Percentiles rank a stretch among this genome's conserved stretches.
These are phyloP conservation scores for Calocybe gangraenosa DNA, from an alignment of 768 basidiomycete genomes.

Conservation along the genomic window DNA sequence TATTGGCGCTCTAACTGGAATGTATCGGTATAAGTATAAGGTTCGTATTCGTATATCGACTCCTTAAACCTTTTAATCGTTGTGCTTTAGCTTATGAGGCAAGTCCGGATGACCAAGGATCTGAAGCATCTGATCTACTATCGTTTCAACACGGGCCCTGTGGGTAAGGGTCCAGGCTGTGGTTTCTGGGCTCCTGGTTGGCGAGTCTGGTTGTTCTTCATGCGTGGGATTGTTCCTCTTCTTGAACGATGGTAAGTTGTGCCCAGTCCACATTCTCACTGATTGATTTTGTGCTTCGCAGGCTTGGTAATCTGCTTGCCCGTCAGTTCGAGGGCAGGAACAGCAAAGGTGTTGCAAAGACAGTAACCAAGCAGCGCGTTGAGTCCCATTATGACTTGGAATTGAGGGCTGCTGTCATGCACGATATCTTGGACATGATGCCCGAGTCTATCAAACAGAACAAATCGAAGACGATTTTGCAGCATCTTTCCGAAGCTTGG, in stretches of 20 bases:
- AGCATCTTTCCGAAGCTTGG: constrained; percentile 98
- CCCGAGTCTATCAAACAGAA: constrained; percentile 99
- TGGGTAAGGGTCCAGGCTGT: constrained; percentile 97
- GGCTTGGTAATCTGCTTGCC: constrained; percentile 93
- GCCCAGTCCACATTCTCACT: background rate
- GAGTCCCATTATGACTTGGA: constrained; percentile 99
- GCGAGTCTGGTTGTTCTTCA: constrained; percentile 99
- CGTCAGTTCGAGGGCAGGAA: constrained; percentile 99
- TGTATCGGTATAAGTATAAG: constrained; percentile 99
- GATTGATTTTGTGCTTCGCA: constrained; percentile 16
- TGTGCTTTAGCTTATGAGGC: constrained; percentile 79
- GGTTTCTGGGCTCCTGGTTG: constrained; percentile 99
- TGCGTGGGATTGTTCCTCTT: constrained; percentile 97
- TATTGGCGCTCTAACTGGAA: constrained; percentile 96
- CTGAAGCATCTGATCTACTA: constrained; percentile 98
- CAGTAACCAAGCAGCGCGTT: constrained; percentile 98
- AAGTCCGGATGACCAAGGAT: constrained; percentile 99
- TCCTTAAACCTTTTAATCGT: constrained; percentile 4
- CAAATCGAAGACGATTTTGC: constrained; percentile 98
- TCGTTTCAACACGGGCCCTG: constrained; percentile 99
- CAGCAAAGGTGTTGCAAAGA: constrained; percentile 94
- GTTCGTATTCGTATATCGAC: constrained; percentile 30
- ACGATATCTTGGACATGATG: constrained; percentile 99
- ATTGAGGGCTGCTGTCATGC: constrained; percentile 97
- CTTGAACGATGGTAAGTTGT: constrained; percentile 81